Evolutionary conservation across 2,329 filamentous ascomycete genomes (phyloP).

Genomic region (Dactylonectria estremocensis): DNA sequence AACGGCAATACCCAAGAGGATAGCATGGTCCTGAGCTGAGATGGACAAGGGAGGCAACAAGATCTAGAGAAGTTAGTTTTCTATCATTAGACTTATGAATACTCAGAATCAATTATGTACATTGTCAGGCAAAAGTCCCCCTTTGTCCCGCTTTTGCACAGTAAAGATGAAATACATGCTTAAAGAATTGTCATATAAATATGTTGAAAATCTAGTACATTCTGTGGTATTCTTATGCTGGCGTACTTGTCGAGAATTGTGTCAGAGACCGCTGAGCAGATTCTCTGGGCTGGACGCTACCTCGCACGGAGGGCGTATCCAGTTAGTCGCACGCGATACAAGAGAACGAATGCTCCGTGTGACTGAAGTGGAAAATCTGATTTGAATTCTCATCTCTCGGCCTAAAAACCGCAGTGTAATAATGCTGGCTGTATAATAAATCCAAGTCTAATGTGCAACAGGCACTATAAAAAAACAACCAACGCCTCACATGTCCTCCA

Average conservation of each 20-base stretch:
- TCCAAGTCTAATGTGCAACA: conserved; percentile 37
- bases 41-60: conserved; percentile 19
- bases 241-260: no score
- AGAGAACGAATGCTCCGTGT: neutral
- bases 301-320: no score
- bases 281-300: neutral
- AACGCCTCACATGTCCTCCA: conserved; percentile 40
- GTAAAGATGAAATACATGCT: neutral
- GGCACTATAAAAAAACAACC: neutral
- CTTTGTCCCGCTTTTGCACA: neutral
- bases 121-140: neutral
- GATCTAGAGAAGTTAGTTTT: conserved; percentile 8
- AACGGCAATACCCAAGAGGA: conserved; percentile 32
- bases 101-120: conserved; percentile 16
- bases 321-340: neutral
- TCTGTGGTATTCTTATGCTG: no score
- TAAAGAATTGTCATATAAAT: no score
- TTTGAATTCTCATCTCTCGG: conserved; percentile 13
- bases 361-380: conserved; percentile 3
- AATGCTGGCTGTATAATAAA: conserved; percentile 31
- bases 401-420: conserved; percentile 5
- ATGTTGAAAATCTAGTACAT: no score
- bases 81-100: conserved; percentile 37
- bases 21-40: conserved; percentile 11
- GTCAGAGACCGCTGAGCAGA: neutral